These are phyloP conservation scores for Stagonosporopsis vannaccii DNA, from an alignment of 2,329 filamentous ascomycete species.

Conservation along the genomic window DNA sequence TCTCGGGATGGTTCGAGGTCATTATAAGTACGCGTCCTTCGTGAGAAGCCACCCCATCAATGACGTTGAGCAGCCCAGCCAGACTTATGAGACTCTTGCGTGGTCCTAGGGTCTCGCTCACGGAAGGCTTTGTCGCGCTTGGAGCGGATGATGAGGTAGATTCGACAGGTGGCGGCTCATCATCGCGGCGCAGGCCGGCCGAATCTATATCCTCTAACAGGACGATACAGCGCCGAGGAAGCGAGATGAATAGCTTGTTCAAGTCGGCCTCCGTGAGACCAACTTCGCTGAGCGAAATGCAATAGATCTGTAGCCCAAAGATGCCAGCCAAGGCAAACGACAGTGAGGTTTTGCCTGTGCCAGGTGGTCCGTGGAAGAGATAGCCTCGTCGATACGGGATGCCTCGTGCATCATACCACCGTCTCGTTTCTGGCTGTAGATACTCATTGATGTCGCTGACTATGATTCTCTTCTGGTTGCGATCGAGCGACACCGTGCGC, in stretches of 20 bases:
- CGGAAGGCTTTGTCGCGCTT: background rate
- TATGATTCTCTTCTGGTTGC: slow-evolving; percentile 69
- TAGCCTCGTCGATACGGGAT: slow-evolving; percentile 88
- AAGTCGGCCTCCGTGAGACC: slow-evolving; percentile 74
- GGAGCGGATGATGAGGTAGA: background rate
- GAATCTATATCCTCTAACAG: slow-evolving; percentile 59
- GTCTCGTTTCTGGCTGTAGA: slow-evolving; percentile 71
- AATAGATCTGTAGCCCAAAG: slow-evolving; percentile 57
- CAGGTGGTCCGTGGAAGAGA: slow-evolving; percentile 79
- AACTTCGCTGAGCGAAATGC: slow-evolving; percentile 66
- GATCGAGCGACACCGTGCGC: slow-evolving; percentile 76
- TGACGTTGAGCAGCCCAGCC: slow-evolving; percentile 81
- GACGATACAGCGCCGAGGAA: slow-evolving; percentile 56
- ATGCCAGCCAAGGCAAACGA: slow-evolving; percentile 55
- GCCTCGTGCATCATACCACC: slow-evolving; percentile 85
- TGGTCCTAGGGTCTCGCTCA: background rate
- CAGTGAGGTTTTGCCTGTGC: slow-evolving; percentile 74
- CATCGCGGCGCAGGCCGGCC: slow-evolving; percentile 53
- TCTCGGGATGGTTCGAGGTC: slow-evolving; percentile 80
- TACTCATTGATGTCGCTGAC: slow-evolving; percentile 80
- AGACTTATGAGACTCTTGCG: slow-evolving; percentile 68
- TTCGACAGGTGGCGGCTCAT: slow-evolving; percentile 22
- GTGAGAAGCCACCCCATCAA: slow-evolving; percentile 81
- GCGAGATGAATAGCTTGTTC: slow-evolving; percentile 52
- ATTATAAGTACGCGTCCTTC: slow-evolving; percentile 82